A percentile compares a stretch with the other conserved stretches of the same genome.
Evolutionary conservation across 164 flowering plant species (phyloP).

Genomic region (Aristolochia contorta): DNA sequence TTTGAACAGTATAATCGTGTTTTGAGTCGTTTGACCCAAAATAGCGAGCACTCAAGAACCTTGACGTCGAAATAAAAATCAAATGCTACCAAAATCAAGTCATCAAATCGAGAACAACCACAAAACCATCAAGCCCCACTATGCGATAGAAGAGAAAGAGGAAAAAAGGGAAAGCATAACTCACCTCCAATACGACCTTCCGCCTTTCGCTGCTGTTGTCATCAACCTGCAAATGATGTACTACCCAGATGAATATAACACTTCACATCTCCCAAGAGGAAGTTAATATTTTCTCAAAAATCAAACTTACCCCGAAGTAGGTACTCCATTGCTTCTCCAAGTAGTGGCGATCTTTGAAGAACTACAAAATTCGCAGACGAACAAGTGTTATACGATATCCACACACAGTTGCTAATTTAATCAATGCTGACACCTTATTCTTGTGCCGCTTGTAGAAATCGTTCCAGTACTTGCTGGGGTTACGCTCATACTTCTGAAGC

Average conservation of each 20-base stretch:
- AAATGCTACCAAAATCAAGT: no score
- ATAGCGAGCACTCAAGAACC: no score
- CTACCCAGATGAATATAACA: not conserved
- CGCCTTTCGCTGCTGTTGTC: slow-evolving; percentile 37
- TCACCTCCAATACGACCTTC: slow-evolving; percentile 60
- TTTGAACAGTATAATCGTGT: no score
- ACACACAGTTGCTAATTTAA: no score
- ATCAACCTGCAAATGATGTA: not conserved
- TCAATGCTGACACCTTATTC: slow-evolving; percentile 37
- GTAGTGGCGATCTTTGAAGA: slow-evolving; percentile 95
- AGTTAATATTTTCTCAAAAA: not conserved
- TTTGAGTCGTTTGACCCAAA: no score
- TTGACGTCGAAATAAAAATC: no score
- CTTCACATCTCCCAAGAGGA: not conserved
- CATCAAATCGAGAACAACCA: no score
- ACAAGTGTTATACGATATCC: no score
- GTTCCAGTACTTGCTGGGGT: slow-evolving; percentile 95
- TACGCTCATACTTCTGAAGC: slow-evolving; percentile 62
- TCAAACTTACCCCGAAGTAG: slow-evolving; percentile 59
- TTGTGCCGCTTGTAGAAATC: slow-evolving; percentile 83
- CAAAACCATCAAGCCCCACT: no score
- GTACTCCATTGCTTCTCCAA: slow-evolving; percentile 92
- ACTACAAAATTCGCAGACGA: slow-evolving; percentile 33
- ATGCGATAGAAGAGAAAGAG: no score
- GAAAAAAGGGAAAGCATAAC: not conserved